Evolutionary conservation across 345 rosid genomes (phyloP), one percentile per base, ranked within the genome.

Genomic region (Citrus cavaleriei): DNA sequence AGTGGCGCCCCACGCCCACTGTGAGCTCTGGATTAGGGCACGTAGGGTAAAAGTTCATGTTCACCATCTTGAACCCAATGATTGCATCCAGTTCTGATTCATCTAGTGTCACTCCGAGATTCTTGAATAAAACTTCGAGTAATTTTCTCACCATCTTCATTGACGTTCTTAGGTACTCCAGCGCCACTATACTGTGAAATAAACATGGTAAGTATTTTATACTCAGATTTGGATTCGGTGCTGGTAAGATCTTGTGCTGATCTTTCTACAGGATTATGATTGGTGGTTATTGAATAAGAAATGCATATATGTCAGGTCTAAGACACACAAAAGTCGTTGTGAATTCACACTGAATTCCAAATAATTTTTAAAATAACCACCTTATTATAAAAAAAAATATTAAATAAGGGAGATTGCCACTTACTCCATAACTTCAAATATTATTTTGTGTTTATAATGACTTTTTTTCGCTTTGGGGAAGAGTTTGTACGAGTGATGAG

Each of bases 41-140:
- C 10, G 78, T 87, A 7, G 94, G 94, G 62, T 91, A 91, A 78
- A 74, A 89, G 76, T 89, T 89, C 94, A 89, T 89, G 85, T 87
- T 86, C 42, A 88, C 85, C 88, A 82, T 69, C 74, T 86, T 89
- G 65, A 71, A 75, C 14, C 88, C 87, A 51, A 81, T 83, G 13
- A 89, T 74, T 55, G 77, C 81, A 71, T 88, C 90, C 10, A 83
- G 68, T 70, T 59, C 82, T 40, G 83, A 77, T 18, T 88, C 88
- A 21, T 81, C 87, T 10, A 72, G 22, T 7, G 18, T 83, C 74
- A 79, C 90, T 55, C 85, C 92, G 10, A 91, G 77, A 57, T 85
- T 85, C 74, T 35, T 85, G 42, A 89, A 79, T 74, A 91, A 64
- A 46, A 85, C 66, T 77, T 80, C 68, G 24, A 89, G 68, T 34